Evolutionary conservation across 2,329 filamentous ascomycete species (phyloP), one percentile per base, ranked within the genome.

Genomic region (Aotearoamyces nothofagi): DNA sequence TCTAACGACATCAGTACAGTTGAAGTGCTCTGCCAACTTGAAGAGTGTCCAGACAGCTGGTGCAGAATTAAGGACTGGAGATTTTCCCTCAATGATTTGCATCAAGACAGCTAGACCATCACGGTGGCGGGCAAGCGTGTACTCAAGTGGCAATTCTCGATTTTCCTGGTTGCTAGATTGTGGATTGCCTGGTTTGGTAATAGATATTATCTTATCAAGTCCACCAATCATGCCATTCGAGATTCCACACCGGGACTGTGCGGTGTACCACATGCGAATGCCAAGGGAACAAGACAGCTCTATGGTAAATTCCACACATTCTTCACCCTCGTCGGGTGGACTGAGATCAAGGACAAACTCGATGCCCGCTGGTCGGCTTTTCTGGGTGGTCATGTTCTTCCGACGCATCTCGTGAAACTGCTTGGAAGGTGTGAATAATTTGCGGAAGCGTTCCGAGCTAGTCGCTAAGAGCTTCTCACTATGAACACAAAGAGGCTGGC

Each of bases 11-110:
- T 40, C 36, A 2, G 49, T 44, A 31, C 68, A 64, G 15, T 71
- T 66, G 28, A 77, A 62, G 22, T 70, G 57, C 34, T 67, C 66
- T 5, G 70, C 66, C 6, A 80, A 48, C 3, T 63, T 66, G 17
- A 69, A 65, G n/a, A 78, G 57, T 0, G 74, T 79, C 61, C 70
- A 80, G 20, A 78, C 52, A 9, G 76, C 70, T 8, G 64, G 58
- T 1, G 76, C 75, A 0, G 74, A 78, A 47, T 80, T 66, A 9
- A 82, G 47, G 2, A 57, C 53, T 1, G 71, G 56, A 16, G 60
- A 52, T 3, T 62, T 54, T 3, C 63, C 64, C 36, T 69, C 58
- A 22, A 80, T 61, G 8, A 63, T 56, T 39, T 67, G 58, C 4
- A 81, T 53, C 1, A 81, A 52, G 1, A 72, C 61, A 25, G 78